These are phyloP conservation scores for Sonneratia caseolaris DNA, from an alignment of 345 rosid genomes.

Conservation along the genomic window DNA sequence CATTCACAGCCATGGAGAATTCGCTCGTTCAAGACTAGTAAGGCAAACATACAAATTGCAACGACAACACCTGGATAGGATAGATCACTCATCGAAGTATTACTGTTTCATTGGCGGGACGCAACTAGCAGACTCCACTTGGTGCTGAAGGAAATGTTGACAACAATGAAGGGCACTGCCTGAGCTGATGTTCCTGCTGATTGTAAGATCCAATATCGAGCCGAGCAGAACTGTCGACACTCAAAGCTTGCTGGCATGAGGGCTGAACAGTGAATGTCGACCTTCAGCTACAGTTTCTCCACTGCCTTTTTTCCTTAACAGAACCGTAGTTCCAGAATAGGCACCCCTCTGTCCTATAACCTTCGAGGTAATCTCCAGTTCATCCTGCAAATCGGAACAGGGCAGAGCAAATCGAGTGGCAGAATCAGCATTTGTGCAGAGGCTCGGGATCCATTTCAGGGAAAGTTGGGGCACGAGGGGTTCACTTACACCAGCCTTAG, in stretches of 20 bases:
- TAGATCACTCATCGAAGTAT: neutral
- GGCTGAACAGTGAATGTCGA: slow-evolving; percentile 76
- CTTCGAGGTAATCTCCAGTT: slow-evolving; percentile 66
- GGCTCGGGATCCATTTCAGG: neutral
- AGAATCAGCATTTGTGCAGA: neutral
- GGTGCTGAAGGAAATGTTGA: neutral
- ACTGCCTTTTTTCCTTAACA: slow-evolving; percentile 53
- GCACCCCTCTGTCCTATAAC: slow-evolving; percentile 59
- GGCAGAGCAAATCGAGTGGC: neutral
- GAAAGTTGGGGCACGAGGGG: neutral
- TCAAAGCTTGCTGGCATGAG: slow-evolving; percentile 61
- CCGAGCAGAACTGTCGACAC: neutral
- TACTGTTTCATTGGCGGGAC: neutral
- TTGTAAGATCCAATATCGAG: neutral
- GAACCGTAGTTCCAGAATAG: slow-evolving; percentile 58
- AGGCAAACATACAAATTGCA: neutral
- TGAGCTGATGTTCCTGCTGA: neutral
- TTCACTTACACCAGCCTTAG: slow-evolving; percentile 47
- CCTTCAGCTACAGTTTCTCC: slow-evolving; percentile 91
- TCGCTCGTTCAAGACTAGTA: neutral
- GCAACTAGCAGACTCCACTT: neutral
- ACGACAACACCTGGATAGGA: neutral
- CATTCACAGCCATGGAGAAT: neutral
- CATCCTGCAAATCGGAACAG: slow-evolving; percentile 44
- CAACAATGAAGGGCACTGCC: neutral